These are phyloP conservation scores for Beta lomatogona DNA, from an alignment of 179 eudicot genomes.

Conservation along the genomic window DNA sequence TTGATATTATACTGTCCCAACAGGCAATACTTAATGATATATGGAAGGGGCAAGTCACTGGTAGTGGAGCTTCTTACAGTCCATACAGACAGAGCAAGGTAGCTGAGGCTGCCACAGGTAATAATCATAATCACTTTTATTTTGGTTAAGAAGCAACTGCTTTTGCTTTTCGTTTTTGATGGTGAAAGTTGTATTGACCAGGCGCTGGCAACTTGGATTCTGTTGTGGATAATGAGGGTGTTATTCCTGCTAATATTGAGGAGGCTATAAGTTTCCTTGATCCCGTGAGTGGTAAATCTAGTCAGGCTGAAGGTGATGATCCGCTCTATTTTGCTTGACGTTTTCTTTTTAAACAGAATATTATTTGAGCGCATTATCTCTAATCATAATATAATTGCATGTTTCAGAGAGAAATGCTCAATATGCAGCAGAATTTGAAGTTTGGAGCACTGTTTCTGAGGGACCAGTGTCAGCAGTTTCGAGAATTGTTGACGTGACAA, in stretches of 20 bases:
- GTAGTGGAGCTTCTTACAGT: slow-evolving; percentile 62
- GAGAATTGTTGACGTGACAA: slow-evolving; percentile 26
- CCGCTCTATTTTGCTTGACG: background rate
- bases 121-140: background rate
- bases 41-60: slow-evolving; percentile 78
- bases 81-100: slow-evolving; percentile 48
- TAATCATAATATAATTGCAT: slow-evolving; percentile 4
- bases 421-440: slow-evolving; percentile 30
- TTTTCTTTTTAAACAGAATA: background rate
- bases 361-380: slow-evolving; percentile 12
- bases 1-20: slow-evolving; percentile 17
- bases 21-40: slow-evolving; percentile 74
- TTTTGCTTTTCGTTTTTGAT: slow-evolving; percentile 11
- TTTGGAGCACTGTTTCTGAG: slow-evolving; percentile 32
- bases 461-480: slow-evolving; percentile 23
- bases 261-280: slow-evolving; percentile 37
- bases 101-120: slow-evolving; percentile 58
- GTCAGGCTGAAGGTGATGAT: slow-evolving; percentile 38
- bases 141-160: background rate
- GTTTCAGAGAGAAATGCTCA: slow-evolving; percentile 38
- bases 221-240: slow-evolving; percentile 34
- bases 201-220: slow-evolving; percentile 42
- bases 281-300: slow-evolving; percentile 25
- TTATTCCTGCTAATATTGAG: slow-evolving; percentile 28
- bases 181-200: slow-evolving; percentile 24